These are phyloP conservation scores for Penicillium brevicompactum DNA, from an alignment of 2,329 filamentous ascomycete genomes.

Conservation along the genomic window DNA sequence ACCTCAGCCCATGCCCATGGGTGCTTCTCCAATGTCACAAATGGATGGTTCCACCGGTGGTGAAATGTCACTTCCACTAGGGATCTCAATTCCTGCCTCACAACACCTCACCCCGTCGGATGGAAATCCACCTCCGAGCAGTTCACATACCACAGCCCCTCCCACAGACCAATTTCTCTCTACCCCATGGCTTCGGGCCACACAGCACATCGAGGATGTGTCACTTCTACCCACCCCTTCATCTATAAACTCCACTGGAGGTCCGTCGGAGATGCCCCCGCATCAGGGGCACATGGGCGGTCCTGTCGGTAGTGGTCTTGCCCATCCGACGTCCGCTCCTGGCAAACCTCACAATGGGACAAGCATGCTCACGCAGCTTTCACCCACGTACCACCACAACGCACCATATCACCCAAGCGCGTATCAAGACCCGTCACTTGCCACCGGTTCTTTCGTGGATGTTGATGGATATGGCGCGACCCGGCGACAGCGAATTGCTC, in stretches of 20 bases:
- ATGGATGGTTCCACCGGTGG: slow-evolving; percentile 4
- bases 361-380: slow-evolving; percentile 24
- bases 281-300: slow-evolving; percentile 22
- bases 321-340: slow-evolving; percentile 19
- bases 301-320: slow-evolving; percentile 12
- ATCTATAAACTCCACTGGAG: slow-evolving; percentile 28
- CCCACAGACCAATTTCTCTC: slow-evolving; percentile 27
- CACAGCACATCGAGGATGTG: slow-evolving; percentile 29
- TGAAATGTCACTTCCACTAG: slow-evolving; percentile 6
- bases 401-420: slow-evolving; percentile 28
- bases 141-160: slow-evolving; percentile 6
- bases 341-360: slow-evolving; percentile 22
- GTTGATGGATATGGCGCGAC: slow-evolving; percentile 32
- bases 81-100: slow-evolving; percentile 7
- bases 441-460: slow-evolving; percentile 30
- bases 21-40: slow-evolving; percentile 10
- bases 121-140: slow-evolving; percentile 1
- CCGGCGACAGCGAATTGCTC: slow-evolving; percentile 36
- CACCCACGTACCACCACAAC: slow-evolving; percentile 24
- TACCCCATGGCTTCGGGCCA: slow-evolving; percentile 30
- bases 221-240: slow-evolving; percentile 32
- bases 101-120: slow-evolving; percentile 9
- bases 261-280: slow-evolving; percentile 20
- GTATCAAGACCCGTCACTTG: slow-evolving; percentile 32
- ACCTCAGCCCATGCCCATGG: slow-evolving; percentile 1